Evolutionary conservation across 345 rosid species (phyloP).

Genomic region (Citrus unshiu): DNA sequence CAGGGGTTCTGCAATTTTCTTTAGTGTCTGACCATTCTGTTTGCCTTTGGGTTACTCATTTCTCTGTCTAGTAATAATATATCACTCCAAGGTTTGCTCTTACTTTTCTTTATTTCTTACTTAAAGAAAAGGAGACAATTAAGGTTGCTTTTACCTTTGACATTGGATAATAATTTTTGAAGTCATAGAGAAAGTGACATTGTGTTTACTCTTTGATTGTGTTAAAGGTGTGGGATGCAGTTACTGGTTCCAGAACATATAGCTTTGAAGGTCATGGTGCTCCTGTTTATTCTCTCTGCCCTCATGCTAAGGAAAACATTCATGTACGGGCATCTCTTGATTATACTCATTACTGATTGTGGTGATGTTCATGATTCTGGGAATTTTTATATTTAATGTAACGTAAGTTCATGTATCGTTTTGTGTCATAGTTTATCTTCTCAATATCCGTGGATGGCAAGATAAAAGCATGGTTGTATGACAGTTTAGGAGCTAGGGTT

Average conservation of each 20-base stretch:
- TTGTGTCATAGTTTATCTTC: slow-evolving; percentile 32
- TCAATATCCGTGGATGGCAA: slow-evolving; percentile 44
- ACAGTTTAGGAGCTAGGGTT: slow-evolving; percentile 25
- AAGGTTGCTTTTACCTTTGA: slow-evolving; percentile 42
- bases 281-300: slow-evolving; percentile 79
- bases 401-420: background rate
- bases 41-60: background rate
- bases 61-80: background rate
- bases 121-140: slow-evolving; percentile 30
- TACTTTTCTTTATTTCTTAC: background rate
- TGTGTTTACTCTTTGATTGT: slow-evolving; percentile 7
- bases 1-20: background rate
- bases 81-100: background rate
- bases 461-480: slow-evolving; percentile 42
- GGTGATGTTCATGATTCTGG: background rate
- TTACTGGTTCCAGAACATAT: slow-evolving; percentile 52
- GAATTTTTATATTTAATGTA: slow-evolving; percentile 4
- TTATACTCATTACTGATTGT: background rate
- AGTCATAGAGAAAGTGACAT: slow-evolving; percentile 1
- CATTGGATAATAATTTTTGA: background rate
- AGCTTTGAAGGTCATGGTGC: slow-evolving; percentile 87
- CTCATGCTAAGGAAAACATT: slow-evolving; percentile 69
- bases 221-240: slow-evolving; percentile 77
- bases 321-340: slow-evolving; percentile 39
- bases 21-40: background rate